phyloP scores from a whole-genome alignment of 345 rosid species.

The Melaleuca quinquenervia region DNA sequence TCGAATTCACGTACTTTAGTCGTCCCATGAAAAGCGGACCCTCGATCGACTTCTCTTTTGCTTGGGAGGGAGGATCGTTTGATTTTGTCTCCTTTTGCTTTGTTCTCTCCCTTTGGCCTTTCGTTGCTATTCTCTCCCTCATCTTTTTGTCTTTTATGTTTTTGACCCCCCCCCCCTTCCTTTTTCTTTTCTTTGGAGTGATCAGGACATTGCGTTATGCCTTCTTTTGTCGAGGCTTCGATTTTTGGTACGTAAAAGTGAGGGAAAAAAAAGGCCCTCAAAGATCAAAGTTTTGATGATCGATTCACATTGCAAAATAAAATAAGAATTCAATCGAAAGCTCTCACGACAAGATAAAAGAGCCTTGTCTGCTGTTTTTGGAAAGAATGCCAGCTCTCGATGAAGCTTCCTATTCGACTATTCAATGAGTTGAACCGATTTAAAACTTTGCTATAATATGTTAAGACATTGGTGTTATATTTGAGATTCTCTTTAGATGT shows the following conservation, averaged over 20 bases:
- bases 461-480: neutral
- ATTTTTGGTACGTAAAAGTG: neutral
- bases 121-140: neutral
- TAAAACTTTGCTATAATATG: neutral
- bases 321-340: neutral
- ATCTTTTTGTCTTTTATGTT: neutral
- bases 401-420: neutral
- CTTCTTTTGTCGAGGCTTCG: neutral
- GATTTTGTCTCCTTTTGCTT: neutral
- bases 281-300: neutral
- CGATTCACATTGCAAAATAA: neutral
- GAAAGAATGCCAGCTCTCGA: neutral
- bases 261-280: neutral
- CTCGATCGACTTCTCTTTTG: neutral
- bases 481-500: neutral
- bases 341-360: neutral
- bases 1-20: neutral
- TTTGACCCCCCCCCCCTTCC: neutral
- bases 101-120: neutral
- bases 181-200: neutral
- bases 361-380: neutral
- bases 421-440: neutral
- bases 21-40: neutral
- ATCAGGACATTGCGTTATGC: neutral
- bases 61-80: neutral